These are phyloP conservation scores for Xylaria digitata DNA, from an alignment of 2,329 filamentous ascomycete species.

Conservation along the genomic window DNA sequence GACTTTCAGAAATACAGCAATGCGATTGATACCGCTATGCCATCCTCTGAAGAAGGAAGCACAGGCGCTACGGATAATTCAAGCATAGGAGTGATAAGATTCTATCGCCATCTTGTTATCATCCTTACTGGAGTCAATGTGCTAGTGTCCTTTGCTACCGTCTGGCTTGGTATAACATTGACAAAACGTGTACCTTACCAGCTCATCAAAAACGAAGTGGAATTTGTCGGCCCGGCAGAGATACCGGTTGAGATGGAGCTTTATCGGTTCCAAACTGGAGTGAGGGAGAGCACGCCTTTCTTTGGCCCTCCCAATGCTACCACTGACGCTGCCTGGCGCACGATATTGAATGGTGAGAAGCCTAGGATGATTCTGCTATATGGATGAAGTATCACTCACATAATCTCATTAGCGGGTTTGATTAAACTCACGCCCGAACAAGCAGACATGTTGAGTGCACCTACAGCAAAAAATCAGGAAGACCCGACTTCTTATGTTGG, in stretches of 20 bases:
- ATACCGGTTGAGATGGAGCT: conserved; percentile 5
- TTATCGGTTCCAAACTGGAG: conserved; percentile 8
- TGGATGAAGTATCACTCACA: neutral
- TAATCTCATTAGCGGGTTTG: neutral
- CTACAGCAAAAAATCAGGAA: neutral
- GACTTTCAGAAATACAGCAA: neutral
- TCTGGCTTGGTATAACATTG: conserved; percentile 12
- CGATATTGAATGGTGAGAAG: conserved; percentile 8
- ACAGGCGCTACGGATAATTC: neutral
- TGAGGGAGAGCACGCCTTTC: conserved; percentile 9
- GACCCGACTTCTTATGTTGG: conserved; percentile 7
- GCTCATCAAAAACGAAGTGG: neutral
- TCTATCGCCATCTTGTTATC: conserved; percentile 4
- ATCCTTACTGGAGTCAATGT: conserved; percentile 12
- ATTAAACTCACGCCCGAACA: conserved; percentile 12
- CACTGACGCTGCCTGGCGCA: neutral
- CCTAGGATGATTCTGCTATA: neutral
- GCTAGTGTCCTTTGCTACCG: neutral
- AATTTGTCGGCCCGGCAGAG: conserved; percentile 2
- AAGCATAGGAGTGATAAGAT: neutral
- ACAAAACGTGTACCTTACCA: neutral
- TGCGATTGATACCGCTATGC: neutral
- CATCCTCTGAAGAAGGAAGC: neutral
- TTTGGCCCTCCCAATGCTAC: conserved; percentile 12
- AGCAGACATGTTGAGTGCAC: neutral